Evolutionary conservation across 768 basidiomycete species (phyloP).

Genomic region (Tricholomella constricta): DNA sequence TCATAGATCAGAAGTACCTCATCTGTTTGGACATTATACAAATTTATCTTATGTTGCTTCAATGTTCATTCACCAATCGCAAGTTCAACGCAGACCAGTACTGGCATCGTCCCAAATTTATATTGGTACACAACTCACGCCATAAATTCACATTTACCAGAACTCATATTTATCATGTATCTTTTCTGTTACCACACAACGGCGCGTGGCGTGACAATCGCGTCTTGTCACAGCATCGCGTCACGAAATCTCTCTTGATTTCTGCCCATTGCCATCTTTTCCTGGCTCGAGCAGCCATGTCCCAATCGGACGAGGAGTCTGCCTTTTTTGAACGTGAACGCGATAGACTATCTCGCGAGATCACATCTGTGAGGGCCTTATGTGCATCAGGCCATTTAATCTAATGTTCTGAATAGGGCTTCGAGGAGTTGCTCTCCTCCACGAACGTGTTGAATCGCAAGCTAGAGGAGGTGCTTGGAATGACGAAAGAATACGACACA

Average conservation of each 20-base stretch:
- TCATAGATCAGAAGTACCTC: too few species aligned
- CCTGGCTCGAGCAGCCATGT: constrained; percentile 25
- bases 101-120: too few species aligned
- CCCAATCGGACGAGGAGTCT: constrained; percentile 46
- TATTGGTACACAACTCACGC: too few species aligned
- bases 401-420: constrained; percentile 52
- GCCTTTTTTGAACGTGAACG: constrained; percentile 82
- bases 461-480: constrained; percentile 88
- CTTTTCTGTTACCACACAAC: too few species aligned
- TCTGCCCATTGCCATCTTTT: not conserved
- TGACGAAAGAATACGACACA: constrained; percentile 90
- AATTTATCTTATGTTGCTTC: too few species aligned
- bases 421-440: constrained; percentile 84
- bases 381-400: not conserved
- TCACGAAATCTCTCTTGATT: not conserved
- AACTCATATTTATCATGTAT: too few species aligned
- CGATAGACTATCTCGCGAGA: constrained; percentile 71
- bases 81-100: too few species aligned
- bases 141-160: too few species aligned
- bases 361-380: constrained; percentile 57
- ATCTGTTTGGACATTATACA: too few species aligned
- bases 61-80: too few species aligned
- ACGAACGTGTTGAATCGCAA: constrained; percentile 88
- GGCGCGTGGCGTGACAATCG: not conserved
- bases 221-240: constrained; percentile 3